These are phyloP conservation scores for Starmerella floris DNA, from an alignment of 805 yeast species.

Conservation along the genomic window DNA sequence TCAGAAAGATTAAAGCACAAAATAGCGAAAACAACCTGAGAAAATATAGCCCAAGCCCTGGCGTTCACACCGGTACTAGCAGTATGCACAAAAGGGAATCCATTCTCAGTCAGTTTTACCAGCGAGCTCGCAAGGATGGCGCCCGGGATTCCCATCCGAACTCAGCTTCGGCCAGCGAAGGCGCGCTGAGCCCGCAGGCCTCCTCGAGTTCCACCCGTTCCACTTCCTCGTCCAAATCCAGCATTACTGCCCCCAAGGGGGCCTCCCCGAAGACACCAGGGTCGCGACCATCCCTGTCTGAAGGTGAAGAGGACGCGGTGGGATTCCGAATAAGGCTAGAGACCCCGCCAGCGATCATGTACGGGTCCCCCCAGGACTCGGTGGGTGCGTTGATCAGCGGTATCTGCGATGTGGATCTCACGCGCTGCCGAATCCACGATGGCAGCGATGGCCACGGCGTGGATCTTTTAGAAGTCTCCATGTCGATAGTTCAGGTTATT, in stretches of 20 bases:
- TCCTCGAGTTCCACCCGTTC: constrained; percentile 2
- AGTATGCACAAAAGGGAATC: constrained; percentile 13
- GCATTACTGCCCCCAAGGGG: background rate
- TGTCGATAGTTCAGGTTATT: constrained; percentile 52
- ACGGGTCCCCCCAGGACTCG: constrained; percentile 64
- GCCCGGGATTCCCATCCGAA: background rate
- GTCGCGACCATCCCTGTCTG: background rate
- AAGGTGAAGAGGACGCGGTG: constrained; percentile 9
- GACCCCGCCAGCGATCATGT: constrained; percentile 80
- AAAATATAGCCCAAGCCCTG: too few relatives aligned
- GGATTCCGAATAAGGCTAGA: constrained; percentile 36
- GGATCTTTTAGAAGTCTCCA: constrained; percentile 16
- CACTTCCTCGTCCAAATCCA: background rate
- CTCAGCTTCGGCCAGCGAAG: background rate
- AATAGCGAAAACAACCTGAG: too few relatives aligned
- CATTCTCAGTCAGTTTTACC: constrained; percentile 13
- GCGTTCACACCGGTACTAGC: background rate
- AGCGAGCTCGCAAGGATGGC: constrained; percentile 6
- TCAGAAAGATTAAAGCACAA: background rate
- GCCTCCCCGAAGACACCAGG: background rate
- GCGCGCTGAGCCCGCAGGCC: constrained; percentile 9
- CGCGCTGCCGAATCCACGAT: constrained; percentile 28
- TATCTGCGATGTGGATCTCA: constrained; percentile 46
- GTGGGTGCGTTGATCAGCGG: constrained; percentile 84
- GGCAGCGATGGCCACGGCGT: constrained; percentile 32